Conservation (phyloP, 345 rosid genomes). For the Eucalyptus decipiens region DNA sequence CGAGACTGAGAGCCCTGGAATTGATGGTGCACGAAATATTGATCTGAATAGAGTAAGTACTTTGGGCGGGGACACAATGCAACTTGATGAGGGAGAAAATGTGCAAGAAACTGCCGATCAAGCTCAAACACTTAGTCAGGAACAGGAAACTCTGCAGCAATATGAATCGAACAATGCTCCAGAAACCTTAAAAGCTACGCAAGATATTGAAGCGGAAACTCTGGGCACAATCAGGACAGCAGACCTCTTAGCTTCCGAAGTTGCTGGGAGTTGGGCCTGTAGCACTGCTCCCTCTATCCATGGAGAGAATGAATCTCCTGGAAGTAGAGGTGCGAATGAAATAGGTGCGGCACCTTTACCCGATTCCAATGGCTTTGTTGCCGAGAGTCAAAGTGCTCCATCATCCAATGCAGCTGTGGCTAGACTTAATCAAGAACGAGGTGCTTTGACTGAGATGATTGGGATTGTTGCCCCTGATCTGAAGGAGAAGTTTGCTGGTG, state of each 20-base stretch:
- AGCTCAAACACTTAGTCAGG: not conserved
- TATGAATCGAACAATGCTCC: constrained; percentile 15
- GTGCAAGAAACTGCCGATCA: constrained; percentile 29
- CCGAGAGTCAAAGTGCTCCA: constrained; percentile 52
- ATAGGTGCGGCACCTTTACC: constrained; percentile 11
- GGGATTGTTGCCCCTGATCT: constrained; percentile 56
- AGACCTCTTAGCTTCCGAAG: constrained; percentile 86
- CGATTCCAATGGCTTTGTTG: constrained; percentile 30
- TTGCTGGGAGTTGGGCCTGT: constrained; percentile 79
- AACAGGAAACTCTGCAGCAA: not conserved
- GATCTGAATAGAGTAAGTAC: constrained; percentile 20
- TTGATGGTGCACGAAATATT: constrained; percentile 18
- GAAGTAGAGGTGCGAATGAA: constrained; percentile 28
- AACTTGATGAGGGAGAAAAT: constrained; percentile 60
- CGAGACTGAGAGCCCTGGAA: constrained; percentile 67
- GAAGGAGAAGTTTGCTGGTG: constrained; percentile 33
- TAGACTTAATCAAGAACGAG: constrained; percentile 18
- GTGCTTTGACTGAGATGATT: constrained; percentile 45
- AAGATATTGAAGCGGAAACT: constrained; percentile 64
- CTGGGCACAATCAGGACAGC: constrained; percentile 56
- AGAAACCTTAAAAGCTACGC: constrained; percentile 20
- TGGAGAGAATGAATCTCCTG: constrained; percentile 61
- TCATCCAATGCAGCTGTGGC: constrained; percentile 19
- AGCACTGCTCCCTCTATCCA: constrained; percentile 79
- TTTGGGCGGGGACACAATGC: constrained; percentile 69